Base-by-base conservation (phyloP, 2,329 filamentous ascomycete species). In the Cercospora sesami region DNA sequence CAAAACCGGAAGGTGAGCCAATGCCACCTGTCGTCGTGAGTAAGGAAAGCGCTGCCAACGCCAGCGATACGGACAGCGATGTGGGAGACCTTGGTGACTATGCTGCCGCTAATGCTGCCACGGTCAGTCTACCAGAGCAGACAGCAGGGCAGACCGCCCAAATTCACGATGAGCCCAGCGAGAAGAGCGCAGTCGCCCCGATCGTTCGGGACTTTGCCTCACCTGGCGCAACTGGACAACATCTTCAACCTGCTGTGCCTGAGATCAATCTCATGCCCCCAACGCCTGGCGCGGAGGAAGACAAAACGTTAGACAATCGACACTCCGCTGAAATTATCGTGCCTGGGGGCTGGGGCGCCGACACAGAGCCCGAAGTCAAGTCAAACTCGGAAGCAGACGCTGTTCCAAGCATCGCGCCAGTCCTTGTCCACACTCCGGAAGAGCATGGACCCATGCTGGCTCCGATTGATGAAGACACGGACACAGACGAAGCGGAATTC, bases 21-120 rank as follows among this genome's bases (percentile, higher is more conserved):
- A 77, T 93, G 36, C 89, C 91, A 4, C 90, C 90, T 0, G 85
- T 92, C 16, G 88, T 91, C 12, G 90, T 89, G 0, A 89, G 89
- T 1, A 85, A 90, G 18, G 90, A 93, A 75, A 87, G 86, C 9
- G 85, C 80, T 65, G 89, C 87, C 1, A 89, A 91, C 71, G 79
- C 83, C 14, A 91, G 89, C 14, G 73, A 77, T 21, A 60, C 67
- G 1, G 66, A 55, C 8, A 63, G 57, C 12, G 64, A 65, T n/a
- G 28, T 61, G 18, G 64, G 64, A 7, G 62, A 64, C 36, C 48
- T 59, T 30, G 62, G 62, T 16, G 62, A 64, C 7, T 45, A 64
- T 45, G 28, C 48, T 18, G 62, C 48, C 16, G 45, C 62, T 12
- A 45, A 60, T 14, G 63, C 70, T 36, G 63, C 66, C 3, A 31